Evolutionary conservation across 2,329 filamentous ascomycete genomes (phyloP).

Genomic region (Diaporthe sp.): DNA sequence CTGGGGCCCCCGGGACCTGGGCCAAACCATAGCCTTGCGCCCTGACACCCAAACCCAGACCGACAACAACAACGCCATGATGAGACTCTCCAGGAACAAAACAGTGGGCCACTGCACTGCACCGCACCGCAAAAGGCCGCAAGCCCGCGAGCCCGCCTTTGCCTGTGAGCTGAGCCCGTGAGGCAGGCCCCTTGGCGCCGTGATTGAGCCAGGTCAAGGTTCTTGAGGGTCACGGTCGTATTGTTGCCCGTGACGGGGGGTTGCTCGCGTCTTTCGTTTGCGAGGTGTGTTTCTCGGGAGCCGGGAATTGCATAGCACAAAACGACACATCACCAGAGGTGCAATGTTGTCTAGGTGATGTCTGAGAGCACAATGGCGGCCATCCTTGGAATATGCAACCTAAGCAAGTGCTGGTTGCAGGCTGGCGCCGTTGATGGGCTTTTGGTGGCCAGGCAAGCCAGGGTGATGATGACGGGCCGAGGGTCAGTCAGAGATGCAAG

Average conservation of each 20-base stretch:
- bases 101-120: conserved; percentile 31
- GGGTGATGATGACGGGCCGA: conserved; percentile 19
- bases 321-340: conserved; percentile 14
- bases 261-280: background rate
- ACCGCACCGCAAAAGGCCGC: conserved; percentile 22
- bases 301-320: conserved; percentile 14
- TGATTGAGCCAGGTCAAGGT: conserved; percentile 4
- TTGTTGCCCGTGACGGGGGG: background rate
- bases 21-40: conserved; percentile 20
- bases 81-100: conserved; percentile 28
- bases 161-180: conserved; percentile 25
- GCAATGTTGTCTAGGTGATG: conserved; percentile 25
- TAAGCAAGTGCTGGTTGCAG: conserved; percentile 21
- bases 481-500: conserved; percentile 27
- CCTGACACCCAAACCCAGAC: conserved; percentile 23
- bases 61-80: conserved; percentile 22
- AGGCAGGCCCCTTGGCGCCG: conserved; percentile 6
- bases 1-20: conserved; percentile 8
- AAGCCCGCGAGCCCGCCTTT: conserved; percentile 19
- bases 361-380: conserved; percentile 18
- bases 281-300: conserved; percentile 15
- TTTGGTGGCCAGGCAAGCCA: background rate
- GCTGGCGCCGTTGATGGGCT: conserved; percentile 15
- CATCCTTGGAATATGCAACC: conserved; percentile 23
- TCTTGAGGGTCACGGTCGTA: background rate